Evolutionary conservation across 768 basidiomycete species (phyloP).

Genomic region (Galerina sulciceps): DNA sequence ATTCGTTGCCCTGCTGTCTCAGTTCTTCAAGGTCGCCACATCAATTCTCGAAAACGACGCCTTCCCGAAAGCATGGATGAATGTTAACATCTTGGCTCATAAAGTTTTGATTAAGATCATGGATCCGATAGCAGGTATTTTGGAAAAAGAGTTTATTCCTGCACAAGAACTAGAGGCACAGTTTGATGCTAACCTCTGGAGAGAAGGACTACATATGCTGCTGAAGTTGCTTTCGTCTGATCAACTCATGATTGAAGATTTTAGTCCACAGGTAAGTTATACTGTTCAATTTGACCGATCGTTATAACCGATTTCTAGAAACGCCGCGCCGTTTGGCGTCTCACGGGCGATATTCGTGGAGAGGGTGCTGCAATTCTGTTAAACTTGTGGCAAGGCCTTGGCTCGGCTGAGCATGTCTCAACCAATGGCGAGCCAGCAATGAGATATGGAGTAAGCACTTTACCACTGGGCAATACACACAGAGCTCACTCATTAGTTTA

Average conservation of each 20-base stretch:
- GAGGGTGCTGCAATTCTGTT: constrained; percentile 84
- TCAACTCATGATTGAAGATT: constrained; percentile 92
- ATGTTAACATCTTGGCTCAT: constrained; percentile 87
- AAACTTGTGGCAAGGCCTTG: constrained; percentile 85
- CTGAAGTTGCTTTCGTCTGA: constrained; percentile 88
- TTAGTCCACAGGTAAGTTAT: constrained; percentile 79
- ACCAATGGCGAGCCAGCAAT: constrained; percentile 56
- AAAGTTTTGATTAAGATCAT: constrained; percentile 87
- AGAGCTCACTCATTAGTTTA: constrained; percentile 31
- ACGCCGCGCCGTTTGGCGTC: constrained; percentile 93
- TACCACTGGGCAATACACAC: background rate
- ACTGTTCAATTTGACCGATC: background rate
- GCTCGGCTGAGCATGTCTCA: constrained; percentile 68
- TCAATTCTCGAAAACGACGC: constrained; percentile 88
- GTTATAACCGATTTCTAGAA: constrained; percentile 54
- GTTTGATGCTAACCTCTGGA: constrained; percentile 84
- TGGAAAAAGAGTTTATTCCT: constrained; percentile 84
- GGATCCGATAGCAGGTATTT: constrained; percentile 77
- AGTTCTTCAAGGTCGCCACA: constrained; percentile 79
- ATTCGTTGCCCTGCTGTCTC: constrained; percentile 68
- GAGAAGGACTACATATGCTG: constrained; percentile 78
- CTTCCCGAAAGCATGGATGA: constrained; percentile 91
- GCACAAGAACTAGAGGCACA: constrained; percentile 58
- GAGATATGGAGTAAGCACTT: constrained; percentile 66
- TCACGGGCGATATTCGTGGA: constrained; percentile 94